Conservation (phyloP, 116 monocot genomes). For the Papilionanthe hybrid region DNA sequence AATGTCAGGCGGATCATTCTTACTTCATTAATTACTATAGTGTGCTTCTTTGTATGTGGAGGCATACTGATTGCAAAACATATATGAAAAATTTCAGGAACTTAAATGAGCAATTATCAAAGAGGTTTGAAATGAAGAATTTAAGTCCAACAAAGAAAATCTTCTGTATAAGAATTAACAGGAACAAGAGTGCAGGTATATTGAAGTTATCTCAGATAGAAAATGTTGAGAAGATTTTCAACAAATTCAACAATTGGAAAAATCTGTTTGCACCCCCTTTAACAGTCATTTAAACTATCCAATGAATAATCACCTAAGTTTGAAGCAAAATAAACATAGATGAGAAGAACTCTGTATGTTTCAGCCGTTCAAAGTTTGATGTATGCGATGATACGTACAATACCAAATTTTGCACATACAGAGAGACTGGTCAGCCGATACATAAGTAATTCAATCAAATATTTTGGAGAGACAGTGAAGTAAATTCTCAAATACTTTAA, state of each 20-base stretch:
- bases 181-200: background rate
- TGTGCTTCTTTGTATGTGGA: background rate
- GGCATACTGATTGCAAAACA: background rate
- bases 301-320: background rate
- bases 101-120: background rate
- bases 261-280: background rate
- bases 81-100: background rate
- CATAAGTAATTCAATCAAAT: too few relatives aligned
- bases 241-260: background rate
- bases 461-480: too few relatives aligned
- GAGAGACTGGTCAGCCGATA: background rate
- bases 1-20: background rate
- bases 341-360: background rate
- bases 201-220: background rate
- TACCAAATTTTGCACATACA: background rate
- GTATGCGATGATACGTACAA: background rate
- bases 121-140: slow-evolving; percentile 2
- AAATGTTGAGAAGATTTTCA: background rate
- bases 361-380: background rate
- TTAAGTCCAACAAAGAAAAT: background rate
- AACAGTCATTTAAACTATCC: background rate
- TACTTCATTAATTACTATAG: background rate
- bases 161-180: background rate
- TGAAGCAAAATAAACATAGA: background rate
- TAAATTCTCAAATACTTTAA: background rate